A percentile compares a stretch with the other conserved stretches of the same genome.
Evolutionary conservation across 140 eudicot genomes (phyloP).

Genomic region (Anethum foeniculum): DNA sequence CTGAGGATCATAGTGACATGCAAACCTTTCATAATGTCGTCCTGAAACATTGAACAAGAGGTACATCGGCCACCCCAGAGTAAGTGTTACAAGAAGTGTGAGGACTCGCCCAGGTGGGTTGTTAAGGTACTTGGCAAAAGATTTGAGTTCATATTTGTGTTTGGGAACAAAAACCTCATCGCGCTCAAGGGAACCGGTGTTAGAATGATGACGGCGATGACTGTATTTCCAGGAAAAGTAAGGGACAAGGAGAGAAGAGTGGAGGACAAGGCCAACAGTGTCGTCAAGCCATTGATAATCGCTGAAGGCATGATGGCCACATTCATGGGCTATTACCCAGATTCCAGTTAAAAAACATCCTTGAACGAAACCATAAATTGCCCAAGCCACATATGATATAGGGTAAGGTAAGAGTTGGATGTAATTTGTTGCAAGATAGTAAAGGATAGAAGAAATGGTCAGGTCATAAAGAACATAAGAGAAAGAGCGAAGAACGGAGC

Average conservation of each 20-base stretch:
- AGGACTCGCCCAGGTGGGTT: slow-evolving; percentile 21
- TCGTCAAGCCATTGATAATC: no score
- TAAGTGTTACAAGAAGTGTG: not conserved
- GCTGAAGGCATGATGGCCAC: no score
- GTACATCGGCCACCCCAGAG: slow-evolving; percentile 6
- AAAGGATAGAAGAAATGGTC: slow-evolving; percentile 32
- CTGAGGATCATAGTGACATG: slow-evolving; percentile 1
- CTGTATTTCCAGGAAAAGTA: no score
- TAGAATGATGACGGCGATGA: no score
- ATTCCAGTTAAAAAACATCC: slow-evolving; percentile 59
- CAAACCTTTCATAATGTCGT: slow-evolving; percentile 4
- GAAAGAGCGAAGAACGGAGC: slow-evolving; percentile 46
- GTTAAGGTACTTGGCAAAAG: slow-evolving; percentile 26
- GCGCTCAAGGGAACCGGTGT: slow-evolving; percentile 38
- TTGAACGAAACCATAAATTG: slow-evolving; percentile 42
- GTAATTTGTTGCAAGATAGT: slow-evolving; percentile 47
- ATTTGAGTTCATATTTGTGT: slow-evolving; percentile 11
- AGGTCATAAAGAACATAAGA: slow-evolving; percentile 46
- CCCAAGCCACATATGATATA: slow-evolving; percentile 53
- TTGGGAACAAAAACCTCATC: slow-evolving; percentile 55
- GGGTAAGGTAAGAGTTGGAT: slow-evolving; percentile 13
- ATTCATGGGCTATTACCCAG: slow-evolving; percentile 62
- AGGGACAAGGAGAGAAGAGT: no score
- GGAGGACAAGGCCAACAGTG: no score
- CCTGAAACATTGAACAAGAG: not conserved